Evolutionary conservation across 2,329 filamentous ascomycete genomes (phyloP), one percentile per base, ranked within the genome.

Genomic region (Neurospora sp.): DNA sequence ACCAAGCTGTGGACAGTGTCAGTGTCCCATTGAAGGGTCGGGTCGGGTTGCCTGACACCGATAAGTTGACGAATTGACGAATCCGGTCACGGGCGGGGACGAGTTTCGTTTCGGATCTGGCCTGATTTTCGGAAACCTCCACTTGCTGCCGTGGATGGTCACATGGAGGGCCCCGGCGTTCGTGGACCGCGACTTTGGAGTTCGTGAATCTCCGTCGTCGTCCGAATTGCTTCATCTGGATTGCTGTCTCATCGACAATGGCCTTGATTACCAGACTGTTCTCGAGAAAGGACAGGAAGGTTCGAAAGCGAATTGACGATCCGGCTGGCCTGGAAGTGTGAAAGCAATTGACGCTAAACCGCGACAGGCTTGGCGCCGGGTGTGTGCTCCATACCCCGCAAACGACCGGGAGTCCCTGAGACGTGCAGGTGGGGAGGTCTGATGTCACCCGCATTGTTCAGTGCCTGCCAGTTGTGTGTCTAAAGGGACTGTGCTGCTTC

Each of bases 301-400:
- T 62, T 62, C 52, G 12, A 62, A 33, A 62, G 52, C 52, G 52
- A n/a, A 33, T 62, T 62, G 23, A 62, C 52, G 52, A 62, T 62
- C 15, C 15, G 52, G 52, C 23, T 10, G 52, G 52, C 23, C 52
- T 62, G 52, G 52, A 62, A 33, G 23, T 33, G 15, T 15, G 12
- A 62, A 28, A 33, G 52, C 28, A 36, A 62, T 52, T 40, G 66
- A 28, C 70, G 67, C 72, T 73, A 74, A 68, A 69, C 71, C 57
- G 40, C 67, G 66, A 43, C 15, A 66, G 71, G 52, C 69, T 72
- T 72, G 69, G 70, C 66, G 41, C 66, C 65, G 69, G 67, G 57
- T 43, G 33, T 67, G 70, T 72, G 66, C 70, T 72, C 69, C 72
- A 72, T 75, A 72, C 74, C 74, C 74, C 74, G 73, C 74, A 74